A percentile compares a stretch with the other conserved stretches of the same genome.
Conservation (phyloP, 257 asterid species). For the Lavandula angustifolia region DNA sequence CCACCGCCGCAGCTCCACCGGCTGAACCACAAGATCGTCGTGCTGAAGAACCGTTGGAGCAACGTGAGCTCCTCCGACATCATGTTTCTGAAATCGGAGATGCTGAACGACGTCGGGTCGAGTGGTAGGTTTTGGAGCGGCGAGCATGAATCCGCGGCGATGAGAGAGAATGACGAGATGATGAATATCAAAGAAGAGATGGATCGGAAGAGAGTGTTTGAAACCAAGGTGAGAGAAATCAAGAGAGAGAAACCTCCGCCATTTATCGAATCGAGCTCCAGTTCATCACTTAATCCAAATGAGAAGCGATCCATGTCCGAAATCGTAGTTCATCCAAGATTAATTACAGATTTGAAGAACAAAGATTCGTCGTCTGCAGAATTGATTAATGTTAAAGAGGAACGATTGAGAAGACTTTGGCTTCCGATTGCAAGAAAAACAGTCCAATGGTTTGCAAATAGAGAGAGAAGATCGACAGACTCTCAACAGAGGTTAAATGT, state of each 20-base stretch:
- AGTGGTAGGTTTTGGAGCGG: conserved; percentile 40
- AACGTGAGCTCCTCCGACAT: conserved; percentile 63
- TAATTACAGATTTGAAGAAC: conserved; percentile 26
- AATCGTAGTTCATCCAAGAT: conserved; percentile 65
- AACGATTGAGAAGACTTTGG: conserved; percentile 61
- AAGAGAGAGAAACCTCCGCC: neutral
- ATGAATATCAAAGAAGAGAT: conserved; percentile 38
- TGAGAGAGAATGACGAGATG: conserved; percentile 12
- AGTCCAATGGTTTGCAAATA: conserved; percentile 71
- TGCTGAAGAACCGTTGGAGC: conserved; percentile 64
- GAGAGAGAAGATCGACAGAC: conserved; percentile 45
- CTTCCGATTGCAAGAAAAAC: conserved; percentile 84
- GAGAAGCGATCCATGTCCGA: conserved; percentile 74
- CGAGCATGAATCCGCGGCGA: conserved; percentile 3
- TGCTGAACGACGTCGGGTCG: conserved; percentile 44
- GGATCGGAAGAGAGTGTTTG: conserved; percentile 39
- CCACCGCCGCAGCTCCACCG: conserved; percentile 33
- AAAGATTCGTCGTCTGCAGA: conserved; percentile 18
- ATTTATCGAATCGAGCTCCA: conserved; percentile 19
- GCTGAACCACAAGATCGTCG: conserved; percentile 51
- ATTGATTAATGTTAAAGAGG: conserved; percentile 43
- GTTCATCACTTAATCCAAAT: conserved; percentile 4
- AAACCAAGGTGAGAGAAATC: conserved; percentile 36
- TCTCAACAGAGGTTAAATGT: conserved; percentile 32
- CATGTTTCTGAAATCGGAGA: conserved; percentile 51